Evolutionary conservation across 2,329 filamentous ascomycete species (phyloP).

Genomic region (Microdochium bolleyi): DNA sequence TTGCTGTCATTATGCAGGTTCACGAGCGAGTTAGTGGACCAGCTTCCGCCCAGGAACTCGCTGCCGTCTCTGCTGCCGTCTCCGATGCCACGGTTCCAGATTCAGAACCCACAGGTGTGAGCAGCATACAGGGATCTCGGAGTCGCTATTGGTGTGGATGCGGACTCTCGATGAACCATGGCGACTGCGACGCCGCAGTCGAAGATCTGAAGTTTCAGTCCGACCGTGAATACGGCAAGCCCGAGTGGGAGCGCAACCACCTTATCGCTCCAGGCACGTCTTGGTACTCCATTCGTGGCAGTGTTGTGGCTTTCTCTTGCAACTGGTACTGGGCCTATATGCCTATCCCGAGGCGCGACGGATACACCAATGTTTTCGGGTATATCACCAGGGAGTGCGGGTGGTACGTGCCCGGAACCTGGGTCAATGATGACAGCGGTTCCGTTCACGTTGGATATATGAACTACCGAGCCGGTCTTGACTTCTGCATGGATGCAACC

Average conservation of each 20-base stretch:
- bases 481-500: not conserved
- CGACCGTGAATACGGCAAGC: not conserved
- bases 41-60: not conserved
- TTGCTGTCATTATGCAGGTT: not conserved
- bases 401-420: not conserved
- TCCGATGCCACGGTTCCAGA: not conserved
- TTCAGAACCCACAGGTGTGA: not conserved
- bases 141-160: not conserved
- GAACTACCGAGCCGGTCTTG: not conserved
- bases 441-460: not conserved
- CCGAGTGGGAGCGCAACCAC: not conserved
- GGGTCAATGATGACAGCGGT: not conserved
- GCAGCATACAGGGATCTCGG: not conserved
- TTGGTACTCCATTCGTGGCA: not conserved
- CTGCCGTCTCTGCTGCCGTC: not conserved
- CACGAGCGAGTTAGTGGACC: not conserved
- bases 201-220: not conserved
- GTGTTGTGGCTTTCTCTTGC: not conserved
- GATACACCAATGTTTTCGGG: not conserved
- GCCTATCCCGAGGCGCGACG: not conserved
- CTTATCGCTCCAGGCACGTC: not conserved
- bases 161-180: not conserved
- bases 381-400: not conserved
- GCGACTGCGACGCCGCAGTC: not conserved
- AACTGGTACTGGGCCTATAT: not conserved